phyloP scores from a whole-genome alignment of 2,329 filamentous ascomycete genomes.

The Sarocladiaceae sp. region DNA sequence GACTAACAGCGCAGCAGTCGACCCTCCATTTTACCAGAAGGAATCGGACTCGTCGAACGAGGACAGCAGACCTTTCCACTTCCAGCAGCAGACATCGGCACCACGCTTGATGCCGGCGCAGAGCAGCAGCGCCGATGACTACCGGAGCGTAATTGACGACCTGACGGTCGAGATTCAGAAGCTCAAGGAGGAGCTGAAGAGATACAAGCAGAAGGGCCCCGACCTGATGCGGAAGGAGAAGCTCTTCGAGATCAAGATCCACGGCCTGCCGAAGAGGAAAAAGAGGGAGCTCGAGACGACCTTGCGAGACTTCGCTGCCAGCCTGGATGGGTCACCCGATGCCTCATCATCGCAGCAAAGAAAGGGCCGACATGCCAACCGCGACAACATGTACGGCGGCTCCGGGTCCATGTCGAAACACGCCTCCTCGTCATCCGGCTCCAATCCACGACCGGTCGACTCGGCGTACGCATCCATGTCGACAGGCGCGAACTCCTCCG shows the following conservation, averaged over 20 bases:
- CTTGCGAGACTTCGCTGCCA: constrained; percentile 65
- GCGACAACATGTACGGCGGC: constrained; percentile 34
- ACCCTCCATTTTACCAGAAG: constrained; percentile 49
- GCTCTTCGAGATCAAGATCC: constrained; percentile 77
- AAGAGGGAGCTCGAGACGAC: constrained; percentile 73
- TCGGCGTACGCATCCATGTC: constrained; percentile 70
- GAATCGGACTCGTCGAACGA: constrained; percentile 39
- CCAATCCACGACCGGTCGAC: constrained; percentile 49
- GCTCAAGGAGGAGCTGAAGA: constrained; percentile 64
- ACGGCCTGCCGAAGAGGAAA: constrained; percentile 67
- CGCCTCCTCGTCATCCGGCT: constrained; percentile 47
- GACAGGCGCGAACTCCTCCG: constrained; percentile 41
- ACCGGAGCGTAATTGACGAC: constrained; percentile 72
- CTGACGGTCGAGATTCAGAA: constrained; percentile 72
- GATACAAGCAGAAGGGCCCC: constrained; percentile 64
- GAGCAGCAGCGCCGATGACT: constrained; percentile 61
- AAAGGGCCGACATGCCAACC: constrained; percentile 34
- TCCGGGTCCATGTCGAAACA: constrained; percentile 41
- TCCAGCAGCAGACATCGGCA: constrained; percentile 8
- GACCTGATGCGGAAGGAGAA: constrained; percentile 69
- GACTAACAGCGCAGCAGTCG: constrained; percentile 29
- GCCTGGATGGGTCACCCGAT: constrained; percentile 48
- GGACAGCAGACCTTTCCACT: constrained; percentile 16
- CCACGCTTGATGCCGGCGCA: constrained; percentile 12
- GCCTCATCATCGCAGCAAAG: constrained; percentile 33